Base-by-base conservation (phyloP, 352 stramenopile genomes). In the Globisporangium canariense region DNA sequence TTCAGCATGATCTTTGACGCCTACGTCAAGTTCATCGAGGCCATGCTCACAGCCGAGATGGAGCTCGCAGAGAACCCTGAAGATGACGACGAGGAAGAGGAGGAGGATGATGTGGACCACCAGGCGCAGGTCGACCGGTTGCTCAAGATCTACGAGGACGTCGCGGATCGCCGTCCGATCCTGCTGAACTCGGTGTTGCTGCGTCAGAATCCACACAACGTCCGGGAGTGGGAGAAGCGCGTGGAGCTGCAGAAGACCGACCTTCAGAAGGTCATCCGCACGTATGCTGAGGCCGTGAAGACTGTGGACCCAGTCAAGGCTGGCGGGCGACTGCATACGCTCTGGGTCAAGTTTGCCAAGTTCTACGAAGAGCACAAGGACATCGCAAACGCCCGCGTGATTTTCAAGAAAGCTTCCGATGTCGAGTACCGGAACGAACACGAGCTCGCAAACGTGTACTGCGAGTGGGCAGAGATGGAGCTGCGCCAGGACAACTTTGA, bases 1-100 rank as follows among this genome's bases (percentile, higher is more conserved):
- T 99, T 99, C 68, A 98, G 91, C 66, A 91, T 99, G 73, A 90
- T 99, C 30, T 99, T 99, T 62, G 98, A 99, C 75, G 94, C 97
- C 2, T 99, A 99, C 73, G 82, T 98, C 22, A 93, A 98, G 77
- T 99, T 99, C 75, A 94, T 99, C 76, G 97, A 99, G 76, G 93
- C 88, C 22, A 92, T 99, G 68, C 78, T 99, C 16, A 97, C 92
- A 13, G 95, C 96, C 14, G 96, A 98, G 69, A 98, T 99, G 90
- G 85, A 97, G 62, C 68, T 97, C 20, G 69, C 79, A 28, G 76
- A 83, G 56, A 67, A 56, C 28, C 56, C 69, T 32, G 69, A 73
- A 3, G 84, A 96, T 4, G 89, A 90, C 0, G 81, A 93, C 0
- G 80, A 93, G 1, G 73, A 89, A 28, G 79, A 92, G 14, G 76